Evolutionary conservation across 2,329 filamentous ascomycete genomes (phyloP).

Genomic region (Talaromyces sp.): DNA sequence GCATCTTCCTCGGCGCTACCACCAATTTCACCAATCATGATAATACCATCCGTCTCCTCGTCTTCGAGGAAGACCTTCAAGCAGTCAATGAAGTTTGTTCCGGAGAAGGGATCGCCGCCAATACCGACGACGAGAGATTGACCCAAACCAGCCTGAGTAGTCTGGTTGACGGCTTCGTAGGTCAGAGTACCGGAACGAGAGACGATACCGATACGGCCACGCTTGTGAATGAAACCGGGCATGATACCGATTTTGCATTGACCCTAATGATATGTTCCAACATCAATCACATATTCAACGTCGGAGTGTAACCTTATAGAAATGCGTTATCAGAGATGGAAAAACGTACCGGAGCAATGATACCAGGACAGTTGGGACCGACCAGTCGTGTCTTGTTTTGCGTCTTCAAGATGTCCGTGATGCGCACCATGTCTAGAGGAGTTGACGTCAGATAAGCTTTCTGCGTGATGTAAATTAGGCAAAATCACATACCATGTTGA

Average conservation of each 20-base stretch:
- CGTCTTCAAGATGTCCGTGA: conserved; percentile 95
- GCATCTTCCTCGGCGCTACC: conserved; percentile 97
- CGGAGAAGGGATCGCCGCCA: conserved; percentile 96
- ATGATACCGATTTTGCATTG: conserved; percentile 99
- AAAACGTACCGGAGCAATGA: conserved; percentile 69
- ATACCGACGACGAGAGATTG: conserved; percentile 98
- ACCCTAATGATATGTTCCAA: conserved; percentile 49
- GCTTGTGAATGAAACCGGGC: conserved; percentile 99
- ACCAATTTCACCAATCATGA: conserved; percentile 99
- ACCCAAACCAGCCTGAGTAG: conserved; percentile 90
- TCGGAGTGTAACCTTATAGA: background rate
- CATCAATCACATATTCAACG: background rate
- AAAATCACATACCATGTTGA: conserved; percentile 69
- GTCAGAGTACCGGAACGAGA: conserved; percentile 96
- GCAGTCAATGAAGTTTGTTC: conserved; percentile 99
- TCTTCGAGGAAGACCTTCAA: conserved; percentile 94
- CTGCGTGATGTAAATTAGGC: background rate
- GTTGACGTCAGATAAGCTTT: background rate
- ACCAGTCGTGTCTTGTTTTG: conserved; percentile 96
- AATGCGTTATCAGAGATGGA: background rate
- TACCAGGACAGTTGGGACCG: conserved; percentile 95
- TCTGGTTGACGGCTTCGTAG: conserved; percentile 99
- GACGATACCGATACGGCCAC: conserved; percentile 96
- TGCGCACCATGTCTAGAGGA: conserved; percentile 93
- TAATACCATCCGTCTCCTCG: conserved; percentile 95